These are phyloP conservation scores for Colletotrichum orbiculare DNA, from an alignment of 2,329 filamentous ascomycete species.

Conservation along the genomic window DNA sequence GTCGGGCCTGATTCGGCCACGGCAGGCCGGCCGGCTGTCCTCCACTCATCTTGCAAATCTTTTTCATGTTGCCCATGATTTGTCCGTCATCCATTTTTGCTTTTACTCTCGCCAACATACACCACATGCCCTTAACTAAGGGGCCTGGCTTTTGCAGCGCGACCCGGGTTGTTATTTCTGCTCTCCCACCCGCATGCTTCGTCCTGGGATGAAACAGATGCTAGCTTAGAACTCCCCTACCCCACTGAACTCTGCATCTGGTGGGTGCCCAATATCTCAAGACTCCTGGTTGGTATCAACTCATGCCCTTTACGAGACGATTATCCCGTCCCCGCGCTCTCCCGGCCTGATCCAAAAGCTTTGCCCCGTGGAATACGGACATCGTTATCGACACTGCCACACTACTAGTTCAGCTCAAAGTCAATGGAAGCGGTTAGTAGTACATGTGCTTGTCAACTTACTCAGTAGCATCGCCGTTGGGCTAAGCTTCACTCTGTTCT, in stretches of 20 bases:
- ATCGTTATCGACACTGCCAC: too few species aligned
- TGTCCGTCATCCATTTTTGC: slow-evolving; percentile 18
- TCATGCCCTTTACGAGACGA: neutral
- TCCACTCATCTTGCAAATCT: slow-evolving; percentile 21
- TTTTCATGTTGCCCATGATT: slow-evolving; percentile 19
- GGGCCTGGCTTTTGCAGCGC: neutral
- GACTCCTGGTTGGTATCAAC: slow-evolving; percentile 7
- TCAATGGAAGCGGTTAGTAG: slow-evolving; percentile 36
- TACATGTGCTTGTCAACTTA: slow-evolving; percentile 1
- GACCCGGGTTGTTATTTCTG: slow-evolving; percentile 7
- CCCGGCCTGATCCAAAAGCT: too few species aligned
- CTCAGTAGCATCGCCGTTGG: neutral
- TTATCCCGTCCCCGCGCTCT: neutral
- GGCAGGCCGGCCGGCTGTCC: slow-evolving; percentile 5
- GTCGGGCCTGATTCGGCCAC: slow-evolving; percentile 26
- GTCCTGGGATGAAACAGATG: slow-evolving; percentile 13
- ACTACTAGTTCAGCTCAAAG: neutral
- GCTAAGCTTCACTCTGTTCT: neutral
- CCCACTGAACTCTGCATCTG: slow-evolving; percentile 18
- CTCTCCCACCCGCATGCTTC: slow-evolving; percentile 18
- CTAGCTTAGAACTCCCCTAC: slow-evolving; percentile 16
- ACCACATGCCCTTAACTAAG: neutral
- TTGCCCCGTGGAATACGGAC: too few species aligned
- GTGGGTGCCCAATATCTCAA: slow-evolving; percentile 17
- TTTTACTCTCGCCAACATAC: slow-evolving; percentile 23